Evolutionary conservation across 2,329 filamentous ascomycete species (phyloP), one percentile per base, ranked within the genome.

Genomic region (Ceratocystis alfenasii): DNA sequence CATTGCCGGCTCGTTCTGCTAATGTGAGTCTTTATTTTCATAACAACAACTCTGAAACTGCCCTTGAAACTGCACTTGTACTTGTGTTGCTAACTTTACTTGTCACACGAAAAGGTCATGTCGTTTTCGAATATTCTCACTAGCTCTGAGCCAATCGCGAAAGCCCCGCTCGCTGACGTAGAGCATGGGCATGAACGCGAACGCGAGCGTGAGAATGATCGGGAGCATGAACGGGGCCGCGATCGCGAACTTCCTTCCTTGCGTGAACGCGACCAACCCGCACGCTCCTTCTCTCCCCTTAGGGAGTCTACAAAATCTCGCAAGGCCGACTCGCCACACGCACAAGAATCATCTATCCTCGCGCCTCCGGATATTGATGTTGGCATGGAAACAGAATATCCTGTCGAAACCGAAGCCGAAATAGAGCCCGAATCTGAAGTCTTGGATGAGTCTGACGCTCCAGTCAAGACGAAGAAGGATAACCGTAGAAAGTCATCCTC

Each of bases 121-220:
- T 94, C 92, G 4, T 94, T 97, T 73, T 94, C 90, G 70, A 96
- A 92, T 74, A 95, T 97, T 68, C 86, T 97, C 55, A 93, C 90
- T 3, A 91, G 84, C 70, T 82, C 88, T 65, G 87, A 90, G 66
- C 85, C 88, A 64, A 80, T 83, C 48, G 45, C 57, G 1, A 65
- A 60, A 46, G 22, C 63, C 22, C n/a, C 46, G 48, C 15, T 10
- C 2, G 17, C 59, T 5, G 57, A 59, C 20, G 22, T 48, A 48
- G 55, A 61, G 3, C 36, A 28, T 22, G 41, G 60, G 7, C 3
- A n/a, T 17, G 50, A 66, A 12, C 28, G 28, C 5, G 28, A 66
- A 63, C 25, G 50, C n/a, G 44, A 33, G 10, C 62, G 62, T 15
- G 48, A 57, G 4, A n/a, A 41, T 41, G 36, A 41, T 41, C 36